Percentiles rank a stretch among this genome's conserved stretches.
These are phyloP conservation scores for Tolypocladium nubicola DNA, from an alignment of 2,329 filamentous ascomycete genomes.

Conservation along the genomic window DNA sequence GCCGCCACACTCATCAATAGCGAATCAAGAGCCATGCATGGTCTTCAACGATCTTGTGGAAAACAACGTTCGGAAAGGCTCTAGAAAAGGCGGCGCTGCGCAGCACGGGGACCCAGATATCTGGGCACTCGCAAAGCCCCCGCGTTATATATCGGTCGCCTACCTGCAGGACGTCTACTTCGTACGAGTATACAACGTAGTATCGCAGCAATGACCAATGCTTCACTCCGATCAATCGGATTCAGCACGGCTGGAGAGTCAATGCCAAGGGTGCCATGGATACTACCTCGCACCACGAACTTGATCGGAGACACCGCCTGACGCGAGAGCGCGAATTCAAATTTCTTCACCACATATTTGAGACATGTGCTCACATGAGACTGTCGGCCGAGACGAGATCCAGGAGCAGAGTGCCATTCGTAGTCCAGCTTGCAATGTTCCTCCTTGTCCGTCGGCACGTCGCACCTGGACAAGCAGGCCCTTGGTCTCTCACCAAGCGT, in stretches of 20 bases:
- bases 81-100: neutral
- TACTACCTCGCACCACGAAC: neutral
- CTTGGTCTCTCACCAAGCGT: neutral
- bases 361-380: neutral
- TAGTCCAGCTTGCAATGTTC: neutral
- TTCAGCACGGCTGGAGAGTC: neutral
- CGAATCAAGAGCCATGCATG: neutral
- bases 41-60: neutral
- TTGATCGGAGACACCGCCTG: neutral
- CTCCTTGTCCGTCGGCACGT: neutral
- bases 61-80: neutral
- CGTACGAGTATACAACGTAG: neutral
- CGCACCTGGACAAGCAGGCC: neutral
- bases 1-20: neutral
- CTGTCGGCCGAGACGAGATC: neutral
- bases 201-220: neutral
- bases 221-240: neutral
- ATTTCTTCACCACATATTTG: neutral
- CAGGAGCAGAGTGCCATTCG: neutral
- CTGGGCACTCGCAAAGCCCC: neutral
- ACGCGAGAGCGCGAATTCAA: no score
- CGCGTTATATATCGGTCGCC: neutral
- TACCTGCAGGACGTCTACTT: neutral
- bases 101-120: neutral
- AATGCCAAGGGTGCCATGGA: neutral